Base-by-base conservation (phyloP, 2,329 filamentous ascomycete species). In the Pezicula neosporulosa region DNA sequence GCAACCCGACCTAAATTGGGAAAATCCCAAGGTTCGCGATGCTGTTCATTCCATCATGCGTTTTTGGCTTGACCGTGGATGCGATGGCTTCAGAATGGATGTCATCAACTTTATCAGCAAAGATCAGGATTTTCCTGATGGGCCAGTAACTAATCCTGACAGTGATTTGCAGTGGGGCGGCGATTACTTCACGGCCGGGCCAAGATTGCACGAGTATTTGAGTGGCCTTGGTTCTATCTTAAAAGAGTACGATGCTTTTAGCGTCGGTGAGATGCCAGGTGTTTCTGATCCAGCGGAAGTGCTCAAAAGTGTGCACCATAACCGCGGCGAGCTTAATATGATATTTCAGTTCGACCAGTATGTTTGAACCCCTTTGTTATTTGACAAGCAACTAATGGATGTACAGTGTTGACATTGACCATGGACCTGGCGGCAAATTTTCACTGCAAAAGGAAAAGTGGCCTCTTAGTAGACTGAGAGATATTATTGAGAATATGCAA, bases 1-100 rank as follows among this genome's bases (percentile, higher is more conserved):
- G 44, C 88, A 91, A 63, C 88, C 88, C 0, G 88, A 92, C 58
- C 72, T 92, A 16, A 91, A 91, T 63, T 91, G 87, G 87, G 85
- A 89, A 50, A 85, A 86, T 45, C 74, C 76, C 0, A 77, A 80
- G 2, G 83, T 86, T 7, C 79, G 86, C 6, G 72, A 82, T 47
- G 87, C 83, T 0, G 84, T 90, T 1, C 86, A 89, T 60, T 74
- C 83, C 6, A 81, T 86, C 5, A 85, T 90, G 77, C 73, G 75
- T 0, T 91, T 90, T 65, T 91, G 88, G 88, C 76, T 91, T 0
- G 76, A 89, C 49, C 79, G 81, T 6, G 81, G 73, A 39, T 76
- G 79, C 52, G 74, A 77, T 58, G 65, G 65, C 1, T 87, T 86
- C 66, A 75, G 85, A 5, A 83, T 86, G 68, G 84, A 87, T 55